Base-by-base conservation (phyloP, 257 asterid species). In the Nicotiana attenuata region DNA sequence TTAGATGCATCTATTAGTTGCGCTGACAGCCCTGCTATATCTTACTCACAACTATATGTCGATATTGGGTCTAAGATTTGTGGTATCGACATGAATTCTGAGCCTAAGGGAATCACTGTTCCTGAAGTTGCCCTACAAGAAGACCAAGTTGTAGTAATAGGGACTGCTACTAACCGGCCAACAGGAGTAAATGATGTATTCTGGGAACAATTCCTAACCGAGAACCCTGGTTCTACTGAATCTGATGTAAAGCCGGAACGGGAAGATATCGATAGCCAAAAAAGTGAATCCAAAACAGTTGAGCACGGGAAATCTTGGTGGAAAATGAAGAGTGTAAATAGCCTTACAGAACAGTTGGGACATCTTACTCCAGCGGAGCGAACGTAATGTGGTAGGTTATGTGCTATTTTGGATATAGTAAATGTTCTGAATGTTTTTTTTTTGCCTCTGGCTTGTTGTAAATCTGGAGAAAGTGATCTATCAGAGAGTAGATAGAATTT, bases 191-290 rank as follows among this genome's bases (percentile, higher is more conserved):
- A 96, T 85, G 99, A 96, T 88, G 92, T 90, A 35, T 96, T 96
- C 59, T 96, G 99, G 99, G 96, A 94, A 80, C 98, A 96, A 76
- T 96, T 96, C 87, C 92, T 96, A 76, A 93, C 97, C 0, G 99
- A 96, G 86, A 96, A 90, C 87, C 97, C 98, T 15, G 97, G 97
- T 77, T 88, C 92, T 29, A 87, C 87, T 60, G 88, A 86, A 4
- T 75, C 92, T 17, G 97, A 91, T 66, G 85, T 82, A 78, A 90
- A 84, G 76, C 66, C 85, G 4, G 94, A 87, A 67, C 85, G 81
- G 84, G 86, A 82, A 85, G 92, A 85, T 66, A 77, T 33, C 0
- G 89, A 80, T 10, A 88, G 81, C 84, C 88, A 90, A 88, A 87
- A 81, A 83, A 84, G 45, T 53, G 93, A 92, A 80, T 88, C 76